Evolutionary conservation across 441 rosid genomes (phyloP), one percentile per base, ranked within the genome.

Genomic region (Geranium incanum): DNA sequence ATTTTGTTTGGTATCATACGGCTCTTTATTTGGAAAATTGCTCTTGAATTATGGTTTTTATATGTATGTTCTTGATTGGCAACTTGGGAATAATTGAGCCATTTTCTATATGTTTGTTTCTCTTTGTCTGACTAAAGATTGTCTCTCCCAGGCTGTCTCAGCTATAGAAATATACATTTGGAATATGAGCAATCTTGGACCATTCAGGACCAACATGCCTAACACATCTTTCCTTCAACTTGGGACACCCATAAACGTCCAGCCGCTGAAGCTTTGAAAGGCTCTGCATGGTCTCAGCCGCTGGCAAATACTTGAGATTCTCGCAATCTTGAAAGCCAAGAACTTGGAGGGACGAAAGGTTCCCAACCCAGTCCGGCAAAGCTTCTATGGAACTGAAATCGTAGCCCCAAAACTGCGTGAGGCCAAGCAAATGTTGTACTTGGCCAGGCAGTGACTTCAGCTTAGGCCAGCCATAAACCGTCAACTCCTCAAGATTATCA

Each of bases 281-380:
- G 15, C 62, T 7, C 66, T 16, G 60, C 60, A 79, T 66, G 41
- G 73, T n/a, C 68, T 72, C 75, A 13, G 11, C 9, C 0, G 75
- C 18, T 15, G 75, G 80, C 13, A 80, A 33, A 36, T 38, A 18
- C 67, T 23, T 64, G 36, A 80, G 71, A 9, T 68, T 68, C 9
- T 48, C 0, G 48, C 77, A 75, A 2, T n/a, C 0, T 0, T 3
- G 0, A 16, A 81, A 11, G 1, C 11, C 6, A 3, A 81, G 74
- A 6, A 0, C 0, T 36, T 66, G 23, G 38, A 81, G 79, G 39
- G 76, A 78, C 0, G 76, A 59, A 16, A 81, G 68, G 5, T 68
- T 68, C 7, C 72, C 70, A 18, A 81, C 19, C 84, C 81, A 77
- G 7, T 71, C 78, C 5, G 83, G 83, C 77, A 75, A 64, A 23